Conservation (phyloP, 1,284 basidiomycete species). For the Cerioporus squamosus region DNA sequence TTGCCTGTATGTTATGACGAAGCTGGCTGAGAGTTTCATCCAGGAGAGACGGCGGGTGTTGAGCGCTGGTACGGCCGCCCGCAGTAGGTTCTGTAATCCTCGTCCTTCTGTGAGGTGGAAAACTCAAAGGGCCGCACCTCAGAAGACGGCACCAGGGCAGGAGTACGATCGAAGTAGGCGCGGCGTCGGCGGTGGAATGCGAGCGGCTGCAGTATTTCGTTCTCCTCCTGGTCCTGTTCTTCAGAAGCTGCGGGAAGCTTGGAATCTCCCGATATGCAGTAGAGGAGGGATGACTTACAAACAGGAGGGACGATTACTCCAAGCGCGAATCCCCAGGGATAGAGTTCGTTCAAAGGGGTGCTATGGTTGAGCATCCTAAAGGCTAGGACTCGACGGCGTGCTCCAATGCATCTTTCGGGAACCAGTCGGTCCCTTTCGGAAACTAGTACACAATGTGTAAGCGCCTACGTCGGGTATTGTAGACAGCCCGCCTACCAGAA, state of each 20-base stretch:
- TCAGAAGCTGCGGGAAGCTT: neutral
- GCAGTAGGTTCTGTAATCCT: neutral
- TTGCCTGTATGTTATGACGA: conserved; percentile 3
- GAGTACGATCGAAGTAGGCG: neutral
- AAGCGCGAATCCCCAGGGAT: neutral
- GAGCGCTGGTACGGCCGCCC: neutral
- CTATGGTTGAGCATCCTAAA: neutral
- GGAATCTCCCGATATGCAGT: neutral
- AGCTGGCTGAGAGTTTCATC: conserved; percentile 5
- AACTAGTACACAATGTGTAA: neutral
- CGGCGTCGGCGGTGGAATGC: neutral
- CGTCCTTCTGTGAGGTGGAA: neutral
- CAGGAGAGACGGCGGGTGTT: conserved; percentile 7
- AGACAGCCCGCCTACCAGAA: too few relatives aligned
- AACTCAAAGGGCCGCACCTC: neutral
- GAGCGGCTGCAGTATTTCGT: neutral
- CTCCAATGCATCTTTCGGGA: neutral
- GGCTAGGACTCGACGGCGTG: neutral
- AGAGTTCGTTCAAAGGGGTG: neutral
- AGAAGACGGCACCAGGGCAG: neutral
- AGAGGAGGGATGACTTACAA: neutral
- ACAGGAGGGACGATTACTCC: neutral
- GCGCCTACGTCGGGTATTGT: neutral
- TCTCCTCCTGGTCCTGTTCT: neutral
- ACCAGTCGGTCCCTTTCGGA: neutral